Evolutionary conservation across 2,329 filamentous ascomycete genomes (phyloP).

Genomic region (Sporothrix pallida): DNA sequence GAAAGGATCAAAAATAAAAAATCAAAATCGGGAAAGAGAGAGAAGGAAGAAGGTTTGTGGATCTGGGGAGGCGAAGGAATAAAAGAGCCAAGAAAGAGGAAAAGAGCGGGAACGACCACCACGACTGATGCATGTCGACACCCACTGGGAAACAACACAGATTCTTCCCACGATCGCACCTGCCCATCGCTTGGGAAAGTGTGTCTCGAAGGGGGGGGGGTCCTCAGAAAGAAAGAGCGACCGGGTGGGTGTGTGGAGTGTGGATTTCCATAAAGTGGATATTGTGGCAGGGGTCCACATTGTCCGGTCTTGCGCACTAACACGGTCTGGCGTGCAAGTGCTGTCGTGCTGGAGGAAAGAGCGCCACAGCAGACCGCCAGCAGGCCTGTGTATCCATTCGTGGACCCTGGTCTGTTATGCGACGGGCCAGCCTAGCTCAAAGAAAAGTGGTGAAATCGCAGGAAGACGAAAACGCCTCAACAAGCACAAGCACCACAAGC

Average conservation of each 20-base stretch:
- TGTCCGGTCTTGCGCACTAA: conserved; percentile 21
- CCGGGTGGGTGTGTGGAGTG: conserved; percentile 15
- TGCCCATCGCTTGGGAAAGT: conserved; percentile 23
- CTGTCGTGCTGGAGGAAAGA: neutral
- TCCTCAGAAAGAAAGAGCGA: neutral
- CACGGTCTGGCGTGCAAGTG: conserved; percentile 11
- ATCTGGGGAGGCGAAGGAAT: conserved; percentile 17
- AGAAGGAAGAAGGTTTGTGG: conserved; percentile 17
- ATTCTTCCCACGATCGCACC: conserved; percentile 28
- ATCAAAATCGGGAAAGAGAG: conserved; percentile 30
- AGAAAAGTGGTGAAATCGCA: neutral
- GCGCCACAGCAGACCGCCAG: neutral
- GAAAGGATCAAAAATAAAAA: conserved; percentile 28
- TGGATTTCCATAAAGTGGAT: neutral
- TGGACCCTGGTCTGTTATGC: conserved; percentile 8
- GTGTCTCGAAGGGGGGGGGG: neutral
- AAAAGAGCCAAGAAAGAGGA: neutral
- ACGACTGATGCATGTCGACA: conserved; percentile 5
- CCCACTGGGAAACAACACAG: neutral
- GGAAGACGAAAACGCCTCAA: neutral
- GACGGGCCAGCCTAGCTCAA: neutral
- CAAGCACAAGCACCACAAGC: too few species aligned
- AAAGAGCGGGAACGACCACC: too few species aligned
- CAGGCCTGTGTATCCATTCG: conserved; percentile 10
- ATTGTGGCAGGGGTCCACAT: conserved; percentile 27